A percentile compares a stretch with the other conserved stretches of the same genome.
phyloP scores from a whole-genome alignment of 371 early-diverging fungal genomes.

The Mucor plumbeus region DNA sequence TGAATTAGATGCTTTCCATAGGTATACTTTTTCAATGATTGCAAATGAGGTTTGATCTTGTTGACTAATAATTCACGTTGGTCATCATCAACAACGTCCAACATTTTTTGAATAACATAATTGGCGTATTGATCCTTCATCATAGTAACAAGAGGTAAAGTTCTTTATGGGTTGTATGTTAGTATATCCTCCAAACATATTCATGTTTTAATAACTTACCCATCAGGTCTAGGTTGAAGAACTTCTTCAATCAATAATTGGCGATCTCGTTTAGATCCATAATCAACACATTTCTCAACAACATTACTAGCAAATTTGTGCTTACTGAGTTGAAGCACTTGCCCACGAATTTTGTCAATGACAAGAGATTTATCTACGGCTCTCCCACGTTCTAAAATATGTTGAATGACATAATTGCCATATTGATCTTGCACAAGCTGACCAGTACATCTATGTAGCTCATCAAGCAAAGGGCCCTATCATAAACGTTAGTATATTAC shows the following conservation, averaged over 20 bases:
- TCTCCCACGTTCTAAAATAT: constrained; percentile 95
- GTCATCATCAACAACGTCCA: constrained; percentile 93
- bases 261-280: constrained; percentile 75
- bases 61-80: constrained; percentile 86
- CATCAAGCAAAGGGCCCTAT: constrained; percentile 84
- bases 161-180: constrained; percentile 38
- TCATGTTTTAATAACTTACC: too few species aligned
- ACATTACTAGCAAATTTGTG: constrained; percentile 99
- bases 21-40: constrained; percentile 92
- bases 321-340: constrained; percentile 87
- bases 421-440: constrained; percentile 98
- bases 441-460: constrained; percentile 89
- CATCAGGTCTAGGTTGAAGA: constrained; percentile 72
- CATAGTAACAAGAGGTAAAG: constrained; percentile 86
- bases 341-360: constrained; percentile 88
- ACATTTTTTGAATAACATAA: constrained; percentile 99
- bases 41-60: constrained; percentile 91
- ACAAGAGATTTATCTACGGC: constrained; percentile 85
- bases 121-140: constrained; percentile 99
- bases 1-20: constrained; percentile 96
- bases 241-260: constrained; percentile 91
- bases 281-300: constrained; percentile 93
- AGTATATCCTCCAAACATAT: too few species aligned
- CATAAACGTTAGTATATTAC: background rate
- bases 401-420: constrained; percentile 98